Conservation (phyloP, 805 yeast genomes). For the Hanseniaspora guilliermondii region DNA sequence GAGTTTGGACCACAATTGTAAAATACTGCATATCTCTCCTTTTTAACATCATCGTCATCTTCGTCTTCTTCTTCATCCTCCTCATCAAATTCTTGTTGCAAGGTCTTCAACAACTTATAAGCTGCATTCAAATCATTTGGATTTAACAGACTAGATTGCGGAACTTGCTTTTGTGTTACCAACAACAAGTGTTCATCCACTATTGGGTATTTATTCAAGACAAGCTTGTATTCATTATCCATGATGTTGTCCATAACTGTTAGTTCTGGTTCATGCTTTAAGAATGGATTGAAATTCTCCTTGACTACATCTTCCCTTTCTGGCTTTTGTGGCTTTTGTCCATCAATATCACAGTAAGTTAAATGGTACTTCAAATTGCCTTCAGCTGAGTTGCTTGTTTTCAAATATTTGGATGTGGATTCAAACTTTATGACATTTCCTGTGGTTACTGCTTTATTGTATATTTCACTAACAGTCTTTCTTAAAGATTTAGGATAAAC, state of each 20-base stretch:
- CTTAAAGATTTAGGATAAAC: constrained; percentile 28
- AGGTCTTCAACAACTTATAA: constrained; percentile 39
- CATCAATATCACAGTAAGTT: constrained; percentile 8
- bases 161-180: constrained; percentile 59
- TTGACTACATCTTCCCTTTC: constrained; percentile 27
- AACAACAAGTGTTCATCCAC: constrained; percentile 66
- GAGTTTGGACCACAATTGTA: constrained; percentile 78
- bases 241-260: constrained; percentile 43
- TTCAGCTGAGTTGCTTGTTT: constrained; percentile 25
- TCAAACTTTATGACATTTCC: constrained; percentile 43
- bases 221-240: constrained; percentile 41
- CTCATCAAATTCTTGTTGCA: constrained; percentile 27
- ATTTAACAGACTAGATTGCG: constrained; percentile 60
- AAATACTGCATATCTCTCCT: constrained; percentile 58
- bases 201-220: constrained; percentile 80
- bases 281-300: constrained; percentile 56
- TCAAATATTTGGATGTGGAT: constrained; percentile 28
- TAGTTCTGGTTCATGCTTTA: constrained; percentile 63
- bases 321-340: constrained; percentile 24
- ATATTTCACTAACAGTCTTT: constrained; percentile 30
- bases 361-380: constrained; percentile 26
- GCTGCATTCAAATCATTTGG: constrained; percentile 57
- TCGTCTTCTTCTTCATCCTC: constrained; percentile 17
- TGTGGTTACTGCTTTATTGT: constrained; percentile 36
- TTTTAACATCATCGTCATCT: constrained; percentile 28